Percentiles rank a stretch among this genome's conserved stretches.
These are phyloP conservation scores for Paracamarosporium sp. DNA, from an alignment of 2,329 filamentous ascomycete species.

Conservation along the genomic window DNA sequence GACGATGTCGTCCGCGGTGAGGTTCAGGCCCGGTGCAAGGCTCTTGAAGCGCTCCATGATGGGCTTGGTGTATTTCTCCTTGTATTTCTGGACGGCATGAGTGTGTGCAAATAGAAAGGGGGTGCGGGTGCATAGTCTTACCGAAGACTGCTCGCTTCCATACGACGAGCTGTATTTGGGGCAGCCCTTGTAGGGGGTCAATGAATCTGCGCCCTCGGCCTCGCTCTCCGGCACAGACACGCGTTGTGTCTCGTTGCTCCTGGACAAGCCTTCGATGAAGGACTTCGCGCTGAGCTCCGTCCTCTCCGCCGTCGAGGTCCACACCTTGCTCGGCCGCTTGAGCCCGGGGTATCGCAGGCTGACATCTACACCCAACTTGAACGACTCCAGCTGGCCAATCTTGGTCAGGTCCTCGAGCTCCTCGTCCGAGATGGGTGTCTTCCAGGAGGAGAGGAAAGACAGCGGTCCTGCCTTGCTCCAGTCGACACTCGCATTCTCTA, in stretches of 20 bases:
- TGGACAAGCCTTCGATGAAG: slow-evolving; percentile 62
- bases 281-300: slow-evolving; percentile 65
- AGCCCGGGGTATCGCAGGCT: slow-evolving; percentile 65
- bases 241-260: slow-evolving; percentile 61
- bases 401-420: slow-evolving; percentile 67
- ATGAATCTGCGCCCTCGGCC: slow-evolving; percentile 63
- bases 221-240: slow-evolving; percentile 64
- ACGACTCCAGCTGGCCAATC: slow-evolving; percentile 66
- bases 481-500: slow-evolving; percentile 64
- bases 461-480: slow-evolving; percentile 64
- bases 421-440: slow-evolving; percentile 61
- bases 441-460: slow-evolving; percentile 64
- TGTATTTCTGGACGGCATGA: slow-evolving; percentile 46
- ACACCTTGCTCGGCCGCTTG: slow-evolving; percentile 61
- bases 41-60: slow-evolving; percentile 65
- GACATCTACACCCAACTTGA: slow-evolving; percentile 64
- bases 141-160: slow-evolving; percentile 62
- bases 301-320: slow-evolving; percentile 69
- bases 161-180: slow-evolving; percentile 66
- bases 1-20: slow-evolving; percentile 67
- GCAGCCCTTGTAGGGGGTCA: slow-evolving; percentile 71
- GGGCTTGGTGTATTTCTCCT: slow-evolving; percentile 64
- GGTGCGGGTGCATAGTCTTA: slow-evolving; percentile 21
- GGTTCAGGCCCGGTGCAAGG: slow-evolving; percentile 65
- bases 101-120: neutral